phyloP scores from a whole-genome alignment of 768 basidiomycete species.

The Suillus brevipes region DNA sequence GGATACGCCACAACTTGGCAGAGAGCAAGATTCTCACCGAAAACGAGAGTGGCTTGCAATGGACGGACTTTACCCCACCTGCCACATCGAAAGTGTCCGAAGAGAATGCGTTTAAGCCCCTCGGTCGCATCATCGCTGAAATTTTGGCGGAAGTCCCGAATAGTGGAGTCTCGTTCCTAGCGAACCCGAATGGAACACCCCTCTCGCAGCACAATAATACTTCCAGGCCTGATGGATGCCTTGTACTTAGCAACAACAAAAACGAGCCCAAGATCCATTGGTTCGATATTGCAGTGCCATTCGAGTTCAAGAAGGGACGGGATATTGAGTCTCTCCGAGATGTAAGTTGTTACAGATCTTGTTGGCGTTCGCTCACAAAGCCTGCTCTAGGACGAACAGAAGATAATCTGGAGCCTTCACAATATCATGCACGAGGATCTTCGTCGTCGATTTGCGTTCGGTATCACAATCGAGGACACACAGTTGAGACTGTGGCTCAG shows the following conservation, averaged over 20 bases:
- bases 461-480: too few species aligned
- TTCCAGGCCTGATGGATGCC: background rate
- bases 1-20: background rate
- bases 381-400: too few species aligned
- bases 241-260: background rate
- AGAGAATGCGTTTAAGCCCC: too few species aligned
- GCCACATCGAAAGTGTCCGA: too few species aligned
- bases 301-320: background rate
- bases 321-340: background rate
- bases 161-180: background rate
- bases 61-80: background rate
- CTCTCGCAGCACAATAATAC: background rate
- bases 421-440: too few species aligned
- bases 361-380: background rate
- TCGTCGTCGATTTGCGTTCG: too few species aligned
- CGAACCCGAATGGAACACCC: background rate
- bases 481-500: too few species aligned
- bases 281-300: background rate
- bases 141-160: too few species aligned
- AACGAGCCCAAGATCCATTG: background rate
- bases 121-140: too few species aligned
- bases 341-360: background rate
- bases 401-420: too few species aligned
- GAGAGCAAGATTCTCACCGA: background rate
- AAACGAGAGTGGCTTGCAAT: background rate